Evolutionary conservation across 352 stramenopile genomes (phyloP).

Genomic region (Globisporangium middletonii): DNA sequence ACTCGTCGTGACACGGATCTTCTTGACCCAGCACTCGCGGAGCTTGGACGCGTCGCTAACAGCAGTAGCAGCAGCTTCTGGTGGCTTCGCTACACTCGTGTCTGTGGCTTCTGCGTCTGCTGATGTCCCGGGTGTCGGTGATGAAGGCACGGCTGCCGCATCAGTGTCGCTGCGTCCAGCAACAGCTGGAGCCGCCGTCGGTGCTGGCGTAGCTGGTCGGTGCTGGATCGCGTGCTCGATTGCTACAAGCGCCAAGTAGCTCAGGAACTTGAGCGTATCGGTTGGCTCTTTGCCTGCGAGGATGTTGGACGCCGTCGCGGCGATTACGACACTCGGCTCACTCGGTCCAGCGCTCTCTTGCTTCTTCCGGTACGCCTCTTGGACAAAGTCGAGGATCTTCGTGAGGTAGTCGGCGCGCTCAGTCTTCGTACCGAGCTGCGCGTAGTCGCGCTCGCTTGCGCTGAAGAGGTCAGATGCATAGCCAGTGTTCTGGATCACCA

Average conservation of each 20-base stretch:
- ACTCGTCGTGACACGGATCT: constrained; percentile 49
- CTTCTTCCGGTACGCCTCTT: constrained; percentile 40
- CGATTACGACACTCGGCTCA: constrained; percentile 34
- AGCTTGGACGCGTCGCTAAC: constrained; percentile 3
- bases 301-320: constrained; percentile 72
- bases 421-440: constrained; percentile 56
- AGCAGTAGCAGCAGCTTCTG: neutral
- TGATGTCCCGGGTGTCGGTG: neutral
- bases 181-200: neutral
- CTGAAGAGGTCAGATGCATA: constrained; percentile 47
- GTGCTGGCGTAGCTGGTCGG: constrained; percentile 5
- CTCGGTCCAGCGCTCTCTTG: constrained; percentile 12
- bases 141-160: neutral
- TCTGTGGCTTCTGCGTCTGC: neutral
- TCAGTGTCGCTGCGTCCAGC: neutral
- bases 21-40: constrained; percentile 55
- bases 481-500: constrained; percentile 61
- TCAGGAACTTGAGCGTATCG: constrained; percentile 76
- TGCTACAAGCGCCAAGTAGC: constrained; percentile 50
- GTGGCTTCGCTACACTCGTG: neutral
- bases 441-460: constrained; percentile 52
- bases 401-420: constrained; percentile 71
- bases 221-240: constrained; percentile 46
- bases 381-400: constrained; percentile 69
- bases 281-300: constrained; percentile 66